A percentile compares a stretch with the other conserved stretches of the same genome.
Evolutionary conservation across 148 eudicot species (phyloP).

Genomic region (Arctostaphylos glauca): DNA sequence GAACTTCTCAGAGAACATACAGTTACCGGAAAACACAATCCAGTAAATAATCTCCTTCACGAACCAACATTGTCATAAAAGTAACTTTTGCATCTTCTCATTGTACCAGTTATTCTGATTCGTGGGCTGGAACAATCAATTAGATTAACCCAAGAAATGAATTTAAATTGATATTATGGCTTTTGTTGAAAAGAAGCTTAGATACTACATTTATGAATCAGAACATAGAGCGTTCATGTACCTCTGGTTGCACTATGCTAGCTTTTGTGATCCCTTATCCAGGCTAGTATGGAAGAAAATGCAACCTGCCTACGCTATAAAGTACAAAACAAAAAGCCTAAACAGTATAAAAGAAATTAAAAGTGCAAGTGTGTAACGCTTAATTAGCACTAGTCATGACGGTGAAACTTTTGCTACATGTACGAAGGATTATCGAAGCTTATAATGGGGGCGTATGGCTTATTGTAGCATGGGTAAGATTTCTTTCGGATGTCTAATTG

Average conservation of each 20-base stretch:
- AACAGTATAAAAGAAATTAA: neutral
- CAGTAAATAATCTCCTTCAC: too few relatives aligned
- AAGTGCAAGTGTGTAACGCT: neutral
- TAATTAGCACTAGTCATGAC: neutral
- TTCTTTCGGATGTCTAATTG: neutral
- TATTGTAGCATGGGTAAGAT: neutral
- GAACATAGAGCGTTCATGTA: neutral
- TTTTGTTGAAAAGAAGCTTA: neutral
- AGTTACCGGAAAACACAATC: too few relatives aligned
- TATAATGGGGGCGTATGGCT: neutral
- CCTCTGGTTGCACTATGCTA: neutral
- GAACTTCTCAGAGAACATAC: too few relatives aligned
- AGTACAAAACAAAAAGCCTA: neutral
- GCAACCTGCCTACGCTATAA: neutral
- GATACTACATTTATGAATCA: neutral
- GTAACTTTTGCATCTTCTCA: too few relatives aligned
- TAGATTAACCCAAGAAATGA: too few relatives aligned
- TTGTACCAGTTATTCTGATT: too few relatives aligned
- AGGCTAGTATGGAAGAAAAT: too few relatives aligned
- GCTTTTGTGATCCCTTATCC: too few relatives aligned
- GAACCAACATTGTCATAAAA: too few relatives aligned
- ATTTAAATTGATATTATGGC: too few relatives aligned
- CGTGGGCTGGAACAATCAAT: too few relatives aligned
- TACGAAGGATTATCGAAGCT: neutral
- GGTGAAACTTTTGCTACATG: neutral